Evolutionary conservation across 441 rosid genomes (phyloP), one percentile per base, ranked within the genome.

Genomic region (Iberis amara): DNA sequence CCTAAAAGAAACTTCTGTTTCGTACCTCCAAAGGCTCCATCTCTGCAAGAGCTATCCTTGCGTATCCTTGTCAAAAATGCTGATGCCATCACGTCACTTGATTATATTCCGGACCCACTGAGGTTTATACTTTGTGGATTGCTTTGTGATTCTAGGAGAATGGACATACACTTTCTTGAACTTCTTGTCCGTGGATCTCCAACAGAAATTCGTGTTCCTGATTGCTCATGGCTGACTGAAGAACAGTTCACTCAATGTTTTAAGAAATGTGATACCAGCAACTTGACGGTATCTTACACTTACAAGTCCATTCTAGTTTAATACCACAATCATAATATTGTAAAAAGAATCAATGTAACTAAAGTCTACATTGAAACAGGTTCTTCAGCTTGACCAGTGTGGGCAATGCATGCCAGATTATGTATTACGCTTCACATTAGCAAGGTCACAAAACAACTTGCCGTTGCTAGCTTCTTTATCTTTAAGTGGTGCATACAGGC

Each of bases 211-310:
- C 72, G 82, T 41, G 43, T 92, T 32, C 74, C 64, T 47, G 94
- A 92, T 63, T 86, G 95, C 42, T 89, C 99, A 7, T 86, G 99
- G 99, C 59, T 92, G 57, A 69, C 92, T 3, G 99, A 89, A 66
- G 83, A 86, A 58, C 66, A 82, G 33, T 85, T 89, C 39, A 49
- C 53, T 23, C 64, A 75, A 47, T 73, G 78, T 53, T 81, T 89
- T 68, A 69, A 64, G 37, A 59, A 53, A 30, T 78, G 85, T 57
- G 86, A 86, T 77, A 75, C 85, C 53, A 77, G 60, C 52, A 81
- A 65, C 54, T 75, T 92, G 76, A 68, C 26, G 80, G 98, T 92
- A 85, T 61, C 6, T 58, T 15, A 12, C 57, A 52, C 18, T 37
- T 43, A 47, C 44, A 52, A 23, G 45, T 35, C 12, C 38, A 42